Base-by-base conservation (phyloP, 805 yeast species). In the Sungouiella blattae region DNA sequence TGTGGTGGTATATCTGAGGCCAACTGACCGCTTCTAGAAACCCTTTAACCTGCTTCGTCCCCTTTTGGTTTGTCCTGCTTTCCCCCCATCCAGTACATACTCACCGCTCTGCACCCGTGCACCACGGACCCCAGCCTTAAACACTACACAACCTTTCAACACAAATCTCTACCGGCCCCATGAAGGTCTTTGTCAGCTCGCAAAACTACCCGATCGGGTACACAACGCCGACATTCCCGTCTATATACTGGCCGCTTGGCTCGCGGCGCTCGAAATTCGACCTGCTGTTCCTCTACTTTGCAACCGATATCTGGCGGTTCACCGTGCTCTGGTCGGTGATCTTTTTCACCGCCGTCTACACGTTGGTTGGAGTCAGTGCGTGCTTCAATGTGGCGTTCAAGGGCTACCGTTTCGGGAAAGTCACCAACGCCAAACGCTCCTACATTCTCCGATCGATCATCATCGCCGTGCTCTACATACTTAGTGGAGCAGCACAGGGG, bases 321-420 rank as follows among this genome's bases (percentile, higher is more conserved):
- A 86, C 96, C 0, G 67, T 87, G 7, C 73, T 64, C 47, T 91
- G 98, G 98, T 72, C 83, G 11, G 48, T 91, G 30, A 80, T 88
- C 6, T 62, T 86, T 45, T 82, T 77, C 55, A 67, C 68, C 1
- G 77, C 71, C 1, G 72, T 85, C 39, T 87, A 87, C 56, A 52
- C 68, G 1, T 64, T 75, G 0, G 82, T 89, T 0, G 94, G 93
- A 0, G 27, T 66, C 0, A 61, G 80, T 44, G 88, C 93, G 3
- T 55, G 52, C 14, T 32, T 48, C 17, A 59, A 53, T 33, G 53
- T 50, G 43, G 24, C 50, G 14, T 33, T 55, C 21, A 52, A 53
- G 33, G 39, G 46, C 32, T 43, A 49, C 25, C 44, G 64, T 6
- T 34, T 24, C 16, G 30, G 25, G 4, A 21, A 11, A 8, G 30